Evolutionary conservation across 106 monocot genomes (phyloP).

Genomic region (Xerophyta viscosa): DNA sequence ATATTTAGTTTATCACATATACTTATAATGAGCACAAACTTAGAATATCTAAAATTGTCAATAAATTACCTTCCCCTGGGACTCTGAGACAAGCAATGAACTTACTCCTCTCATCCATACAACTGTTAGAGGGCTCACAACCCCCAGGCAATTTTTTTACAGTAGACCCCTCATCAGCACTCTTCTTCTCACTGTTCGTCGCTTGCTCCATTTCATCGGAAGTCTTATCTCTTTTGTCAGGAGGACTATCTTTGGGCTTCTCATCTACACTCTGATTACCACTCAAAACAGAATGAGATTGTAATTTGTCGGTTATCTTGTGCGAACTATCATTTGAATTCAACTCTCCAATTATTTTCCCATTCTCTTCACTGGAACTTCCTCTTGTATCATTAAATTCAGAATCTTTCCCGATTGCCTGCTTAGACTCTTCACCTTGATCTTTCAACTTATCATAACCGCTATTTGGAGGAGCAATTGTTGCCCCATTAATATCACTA

Average conservation of each 20-base stretch:
- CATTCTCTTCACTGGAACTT: background rate
- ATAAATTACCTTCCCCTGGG: constrained; percentile 54
- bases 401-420: background rate
- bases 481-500: background rate
- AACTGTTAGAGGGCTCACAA: constrained; percentile 58
- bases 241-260: background rate
- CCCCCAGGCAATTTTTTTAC: constrained; percentile 14
- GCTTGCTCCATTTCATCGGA: background rate
- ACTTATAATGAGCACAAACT: background rate
- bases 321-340: background rate
- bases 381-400: constrained; percentile 10
- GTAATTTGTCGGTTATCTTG: background rate
- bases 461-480: constrained; percentile 8
- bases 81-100: constrained; percentile 79
- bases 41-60: background rate
- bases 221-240: background rate
- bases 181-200: background rate
- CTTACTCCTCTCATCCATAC: constrained; percentile 44
- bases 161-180: constrained; percentile 2
- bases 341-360: constrained; percentile 1
- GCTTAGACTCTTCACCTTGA: constrained; percentile 2
- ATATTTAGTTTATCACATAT: background rate
- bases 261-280: constrained; percentile 1
- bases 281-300: background rate
- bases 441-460: constrained; percentile 12